phyloP scores from a whole-genome alignment of 495 filamentous ascomycete species.

The Entonaema liquescens region DNA sequence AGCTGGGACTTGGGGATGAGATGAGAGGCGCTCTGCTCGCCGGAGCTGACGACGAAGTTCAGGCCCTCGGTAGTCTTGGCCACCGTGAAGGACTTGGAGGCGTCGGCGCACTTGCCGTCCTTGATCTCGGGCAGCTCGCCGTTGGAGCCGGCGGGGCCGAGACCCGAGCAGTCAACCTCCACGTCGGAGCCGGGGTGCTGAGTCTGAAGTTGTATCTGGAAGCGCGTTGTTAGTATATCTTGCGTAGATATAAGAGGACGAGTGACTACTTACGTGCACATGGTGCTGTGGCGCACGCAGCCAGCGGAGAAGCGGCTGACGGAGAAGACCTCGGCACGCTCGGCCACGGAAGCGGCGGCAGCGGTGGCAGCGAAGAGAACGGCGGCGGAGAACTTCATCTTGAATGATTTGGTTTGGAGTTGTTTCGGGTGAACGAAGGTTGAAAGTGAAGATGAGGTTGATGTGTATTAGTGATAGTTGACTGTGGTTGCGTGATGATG shows the following conservation, averaged over 20 bases:
- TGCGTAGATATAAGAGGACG: background rate
- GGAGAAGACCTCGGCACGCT: background rate
- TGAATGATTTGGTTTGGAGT: background rate
- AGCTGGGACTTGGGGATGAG: background rate
- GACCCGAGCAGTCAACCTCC: background rate
- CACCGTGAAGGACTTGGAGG: background rate
- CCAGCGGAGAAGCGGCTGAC: background rate
- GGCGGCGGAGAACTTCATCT: background rate
- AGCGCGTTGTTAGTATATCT: background rate
- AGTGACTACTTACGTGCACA: background rate
- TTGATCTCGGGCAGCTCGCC: background rate
- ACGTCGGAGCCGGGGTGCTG: background rate
- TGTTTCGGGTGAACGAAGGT: background rate
- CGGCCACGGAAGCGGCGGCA: background rate
- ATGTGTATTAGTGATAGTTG: background rate
- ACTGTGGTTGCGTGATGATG: background rate
- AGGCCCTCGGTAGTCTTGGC: background rate
- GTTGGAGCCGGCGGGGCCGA: background rate
- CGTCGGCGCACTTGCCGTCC: background rate
- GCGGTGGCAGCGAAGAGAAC: background rate
- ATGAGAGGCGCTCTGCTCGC: background rate
- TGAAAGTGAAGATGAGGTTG: background rate
- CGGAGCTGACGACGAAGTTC: background rate
- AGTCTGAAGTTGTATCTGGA: background rate
- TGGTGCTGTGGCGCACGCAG: background rate